Base-by-base conservation (phyloP, 495 filamentous ascomycete genomes). In the Chaetomidium leptoderma region DNA sequence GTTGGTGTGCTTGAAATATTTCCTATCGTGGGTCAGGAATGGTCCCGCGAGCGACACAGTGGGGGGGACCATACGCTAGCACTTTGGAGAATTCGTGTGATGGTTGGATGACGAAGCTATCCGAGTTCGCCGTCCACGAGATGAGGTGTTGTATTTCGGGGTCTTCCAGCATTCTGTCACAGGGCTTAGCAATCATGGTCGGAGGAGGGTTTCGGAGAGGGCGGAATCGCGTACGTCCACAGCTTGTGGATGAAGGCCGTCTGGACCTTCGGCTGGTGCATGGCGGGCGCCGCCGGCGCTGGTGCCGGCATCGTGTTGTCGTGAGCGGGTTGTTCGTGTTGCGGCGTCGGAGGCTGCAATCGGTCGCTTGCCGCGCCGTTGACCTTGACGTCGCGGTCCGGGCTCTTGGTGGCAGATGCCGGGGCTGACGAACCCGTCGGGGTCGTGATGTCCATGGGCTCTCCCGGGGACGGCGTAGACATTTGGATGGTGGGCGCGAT, bases 241-340 rank as follows among this genome's bases (percentile, higher is more conserved):
- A 98, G 83, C 72, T 98, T 98, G 71, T 98, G 93, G 59, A 98
- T 97, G 68, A 98, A 98, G n/a, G 93, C 93, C 24, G 93, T 97
- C 73, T 98, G 93, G 29, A 97, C 91, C 75, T 98, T 98, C 55
- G 92, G 92, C 70, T 96, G 91, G 71, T 96, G 92, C 57, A 91
- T 86, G 57, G 91, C 90, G 16, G 90, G 89, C 5, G 88, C 87
- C 43, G 91, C 90, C n/a, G 82, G 85, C 58, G 72, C 69, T 3
- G 75, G 71, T 19, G 75, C 68, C 39, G 77, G 72, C 59, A 75
- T 72, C 57, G 73, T 70, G 53, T 62, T 72, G 16, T 72, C 66
- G 44, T 64, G 54, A 19, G 50, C 52, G 19, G 53, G 51, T 40
- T 70, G 69, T 14, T 76, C 70, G 57, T 64, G 61, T 16, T 66